Evolutionary conservation across 2,329 filamentous ascomycete genomes (phyloP).

Genomic region (Corynespora cassiicola): DNA sequence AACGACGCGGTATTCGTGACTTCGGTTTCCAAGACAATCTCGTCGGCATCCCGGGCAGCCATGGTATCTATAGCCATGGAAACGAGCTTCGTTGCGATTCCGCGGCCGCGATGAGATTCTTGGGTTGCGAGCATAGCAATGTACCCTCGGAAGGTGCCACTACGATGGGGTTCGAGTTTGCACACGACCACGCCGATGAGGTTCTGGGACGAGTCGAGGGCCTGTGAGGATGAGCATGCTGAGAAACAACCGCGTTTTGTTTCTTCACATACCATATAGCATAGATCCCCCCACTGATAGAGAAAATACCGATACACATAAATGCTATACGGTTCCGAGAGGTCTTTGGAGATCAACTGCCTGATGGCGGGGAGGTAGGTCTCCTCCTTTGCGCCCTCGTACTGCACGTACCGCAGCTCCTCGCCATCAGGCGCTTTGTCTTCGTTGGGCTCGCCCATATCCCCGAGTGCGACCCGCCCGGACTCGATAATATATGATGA

Average conservation of each 20-base stretch:
- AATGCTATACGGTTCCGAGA: constrained; percentile 98
- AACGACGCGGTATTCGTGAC: constrained; percentile 90
- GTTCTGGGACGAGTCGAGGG: constrained; percentile 50
- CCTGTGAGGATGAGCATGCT: constrained; percentile 19
- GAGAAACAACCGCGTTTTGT: too few relatives aligned
- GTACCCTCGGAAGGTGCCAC: constrained; percentile 87
- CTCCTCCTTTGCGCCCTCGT: constrained; percentile 65
- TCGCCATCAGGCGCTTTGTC: constrained; percentile 9
- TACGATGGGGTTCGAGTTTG: constrained; percentile 89
- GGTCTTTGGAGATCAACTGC: constrained; percentile 90
- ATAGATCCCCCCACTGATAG: constrained; percentile 97
- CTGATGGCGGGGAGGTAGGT: constrained; percentile 84
- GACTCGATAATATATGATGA: not conserved
- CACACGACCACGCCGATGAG: constrained; percentile 92
- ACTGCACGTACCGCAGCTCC: constrained; percentile 65
- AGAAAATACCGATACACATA: constrained; percentile 99
- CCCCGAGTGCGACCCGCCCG: constrained; percentile 6
- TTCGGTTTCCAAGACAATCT: constrained; percentile 96
- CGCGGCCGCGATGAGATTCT: constrained; percentile 78
- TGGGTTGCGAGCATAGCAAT: constrained; percentile 98
- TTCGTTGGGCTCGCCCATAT: constrained; percentile 21
- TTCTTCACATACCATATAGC: constrained; percentile 83
- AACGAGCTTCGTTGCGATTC: constrained; percentile 88
- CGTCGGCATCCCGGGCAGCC: constrained; percentile 82
- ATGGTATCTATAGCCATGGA: constrained; percentile 90